Base-by-base conservation (phyloP, 73 alveolate genomes). In the Paramecium pentaurelia region DNA sequence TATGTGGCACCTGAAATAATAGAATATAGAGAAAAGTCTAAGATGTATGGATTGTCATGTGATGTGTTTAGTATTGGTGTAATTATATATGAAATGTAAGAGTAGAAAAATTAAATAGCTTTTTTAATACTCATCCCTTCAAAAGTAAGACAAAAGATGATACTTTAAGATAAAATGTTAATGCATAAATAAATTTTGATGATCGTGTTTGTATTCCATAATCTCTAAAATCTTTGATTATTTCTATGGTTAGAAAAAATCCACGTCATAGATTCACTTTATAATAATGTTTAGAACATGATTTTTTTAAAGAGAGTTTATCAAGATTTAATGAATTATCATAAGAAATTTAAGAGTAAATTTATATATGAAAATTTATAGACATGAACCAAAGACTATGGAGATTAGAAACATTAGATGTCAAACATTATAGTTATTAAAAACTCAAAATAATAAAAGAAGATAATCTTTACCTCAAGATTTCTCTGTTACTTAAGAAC, bases 31-130 rank as follows among this genome's bases (percentile, higher is more conserved):
- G 91, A 80, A 44, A 47, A 47, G 20, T 44, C 49, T 32, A 49
- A 80, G 3, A 80, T 80, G 91, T 80, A 80, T 49, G 58, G 75
- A 32, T 40, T 14, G 38, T 32, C 30, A 10, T 80, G 91, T 11
- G 91, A 80, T 49, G 91, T 80, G 10, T 80, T 80, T 36, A 80
- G 91, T 49, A 22, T 80, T 22, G 91, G 91, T 8, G 91, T 80
- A 11, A 80, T 80, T 12, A 44, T 80, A 4, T 80, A 80, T 49
- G 71, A 80, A 80, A 40, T 80, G 91, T 80, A 45, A 80, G 47
- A 18, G 22, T 80, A 42, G 49, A 27, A 18, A 37, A 45, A 25
- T 44, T 10, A 11, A 49, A 32, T 80, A 80, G 91, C 25, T 80
- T 80, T 80, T 80, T 20, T 80, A 42, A 42, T 32, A 38, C 54